Base-by-base conservation (phyloP, 345 rosid genomes). In the Camelina laxa region DNA sequence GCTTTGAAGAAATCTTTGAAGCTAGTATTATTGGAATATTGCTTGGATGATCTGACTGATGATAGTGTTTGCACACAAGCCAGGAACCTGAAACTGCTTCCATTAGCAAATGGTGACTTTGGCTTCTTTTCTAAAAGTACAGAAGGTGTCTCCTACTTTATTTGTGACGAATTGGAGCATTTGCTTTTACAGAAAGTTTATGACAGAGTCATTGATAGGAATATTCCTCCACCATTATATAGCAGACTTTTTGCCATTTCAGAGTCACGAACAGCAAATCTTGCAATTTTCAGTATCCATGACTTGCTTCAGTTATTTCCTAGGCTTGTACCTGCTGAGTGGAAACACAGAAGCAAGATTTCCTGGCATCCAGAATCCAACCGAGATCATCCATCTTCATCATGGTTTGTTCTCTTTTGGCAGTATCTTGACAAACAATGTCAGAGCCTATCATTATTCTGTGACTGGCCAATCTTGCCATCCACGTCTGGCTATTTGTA, bases 381-480 rank as follows among this genome's bases (percentile, higher is more conserved):
- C 76, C 71, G 45, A 74, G 66, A 80, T 79, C 91, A 88, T 79
- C 98, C 96, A 22, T 83, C 86, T 61, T 81, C 87, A 54, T 80
- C 93, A 80, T 93, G 98, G 98, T 84, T 93, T 89, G 59, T 72
- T 76, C 82, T 91, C 63, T 90, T 93, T 69, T 93, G 98, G 97
- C 87, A 74, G 75, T 93, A 93, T 80, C 86, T 93, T 67, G 84
- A 5, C 73, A 75, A 70, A 75, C 82, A 80, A 42, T 84, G 96
- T 74, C 89, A 83, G 73, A 87, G 83, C 56, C 79, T 93, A 41
- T 85, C 89, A 13, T 22, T 85, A 68, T 91, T 93, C 76, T 74
- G 84, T 77, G 98, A 91, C 67, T 93, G 98, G 98, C 98, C 98
- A 45, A 87, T 93, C 72, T 81, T 93, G 81, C 98, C 98, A 60